These are phyloP conservation scores for Hypoxylon sp. DNA, from an alignment of 2,329 filamentous ascomycete species.

Conservation along the genomic window DNA sequence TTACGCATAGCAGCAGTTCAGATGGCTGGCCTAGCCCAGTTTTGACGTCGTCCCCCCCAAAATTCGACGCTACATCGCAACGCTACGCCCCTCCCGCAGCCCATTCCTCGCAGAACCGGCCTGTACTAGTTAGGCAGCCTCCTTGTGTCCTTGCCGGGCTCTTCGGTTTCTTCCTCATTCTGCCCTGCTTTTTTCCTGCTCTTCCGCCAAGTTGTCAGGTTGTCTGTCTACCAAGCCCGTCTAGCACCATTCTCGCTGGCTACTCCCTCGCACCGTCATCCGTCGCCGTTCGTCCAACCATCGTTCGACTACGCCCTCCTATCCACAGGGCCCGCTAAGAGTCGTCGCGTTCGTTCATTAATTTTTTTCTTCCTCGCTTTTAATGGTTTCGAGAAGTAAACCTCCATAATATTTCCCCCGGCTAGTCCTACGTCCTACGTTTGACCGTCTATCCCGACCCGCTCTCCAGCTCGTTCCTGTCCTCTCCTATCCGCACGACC, in stretches of 20 bases:
- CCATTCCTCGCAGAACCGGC: conserved; percentile 33
- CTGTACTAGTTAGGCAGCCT: conserved; percentile 33
- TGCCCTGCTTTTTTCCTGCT: conserved; percentile 37
- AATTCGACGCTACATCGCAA: conserved; percentile 29
- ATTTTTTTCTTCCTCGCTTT: conserved; percentile 43
- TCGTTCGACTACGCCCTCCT: conserved; percentile 43
- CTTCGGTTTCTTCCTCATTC: conserved; percentile 36
- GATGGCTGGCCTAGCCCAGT: conserved; percentile 35
- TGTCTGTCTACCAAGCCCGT: conserved; percentile 39
- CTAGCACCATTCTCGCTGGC: conserved; percentile 38
- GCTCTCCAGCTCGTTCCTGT: conserved; percentile 41
- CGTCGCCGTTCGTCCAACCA: conserved; percentile 46
- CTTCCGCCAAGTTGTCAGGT: conserved; percentile 16
- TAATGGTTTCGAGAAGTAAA: conserved; percentile 41
- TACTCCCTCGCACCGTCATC: conserved; percentile 41
- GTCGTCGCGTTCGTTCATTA: conserved; percentile 49
- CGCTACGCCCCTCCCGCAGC: conserved; percentile 38
- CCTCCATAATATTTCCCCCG: conserved; percentile 35
- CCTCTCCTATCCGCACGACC: conserved; percentile 37
- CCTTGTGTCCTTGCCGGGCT: conserved; percentile 14
- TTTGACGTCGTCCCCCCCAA: conserved; percentile 32
- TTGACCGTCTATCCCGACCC: conserved; percentile 43
- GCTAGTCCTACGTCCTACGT: conserved; percentile 44
- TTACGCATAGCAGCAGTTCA: conserved; percentile 35
- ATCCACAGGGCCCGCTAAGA: conserved; percentile 41